These are phyloP conservation scores for Bipolaris bicolor DNA, from an alignment of 2,329 filamentous ascomycete genomes.

Conservation along the genomic window DNA sequence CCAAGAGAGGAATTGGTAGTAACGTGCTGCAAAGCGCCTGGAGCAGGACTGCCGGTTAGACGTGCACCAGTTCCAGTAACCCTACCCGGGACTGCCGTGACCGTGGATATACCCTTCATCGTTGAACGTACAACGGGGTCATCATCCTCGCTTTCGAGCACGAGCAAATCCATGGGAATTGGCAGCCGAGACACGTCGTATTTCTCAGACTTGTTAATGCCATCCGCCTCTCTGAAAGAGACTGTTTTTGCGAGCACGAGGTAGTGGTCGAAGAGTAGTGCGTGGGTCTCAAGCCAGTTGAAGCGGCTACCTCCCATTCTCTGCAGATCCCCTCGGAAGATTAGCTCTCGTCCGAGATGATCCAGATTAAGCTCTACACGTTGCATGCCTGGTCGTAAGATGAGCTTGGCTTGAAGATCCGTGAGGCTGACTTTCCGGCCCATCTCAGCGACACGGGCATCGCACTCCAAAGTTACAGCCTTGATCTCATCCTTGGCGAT, in stretches of 20 bases:
- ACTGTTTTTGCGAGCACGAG: conserved; percentile 86
- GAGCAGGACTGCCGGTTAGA: conserved; percentile 50
- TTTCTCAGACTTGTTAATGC: conserved; percentile 74
- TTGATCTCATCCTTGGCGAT: conserved; percentile 93
- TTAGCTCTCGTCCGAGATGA: conserved; percentile 88
- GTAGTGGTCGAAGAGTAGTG: conserved; percentile 94
- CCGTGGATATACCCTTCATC: conserved; percentile 70
- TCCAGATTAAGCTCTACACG: conserved; percentile 85
- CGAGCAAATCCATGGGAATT: conserved; percentile 94
- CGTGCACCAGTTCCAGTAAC: conserved; percentile 59
- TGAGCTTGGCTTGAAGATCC: conserved; percentile 81
- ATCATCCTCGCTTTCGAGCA: conserved; percentile 90
- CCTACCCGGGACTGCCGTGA: conserved; percentile 56
- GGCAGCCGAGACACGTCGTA: conserved; percentile 95
- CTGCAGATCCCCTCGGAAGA: conserved; percentile 87
- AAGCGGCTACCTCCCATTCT: conserved; percentile 88
- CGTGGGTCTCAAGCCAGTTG: conserved; percentile 91
- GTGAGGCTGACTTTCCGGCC: conserved; percentile 87
- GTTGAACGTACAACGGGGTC: conserved; percentile 83
- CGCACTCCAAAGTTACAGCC: conserved; percentile 85
- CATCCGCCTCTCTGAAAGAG: conserved; percentile 69
- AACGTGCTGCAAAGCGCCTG: conserved; percentile 67
- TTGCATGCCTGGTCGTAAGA: conserved; percentile 85
- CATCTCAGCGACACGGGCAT: conserved; percentile 90
- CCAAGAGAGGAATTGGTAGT: conserved; percentile 68